These are phyloP conservation scores for Lactifluus piperatus DNA, from an alignment of 768 basidiomycete genomes.

Conservation along the genomic window DNA sequence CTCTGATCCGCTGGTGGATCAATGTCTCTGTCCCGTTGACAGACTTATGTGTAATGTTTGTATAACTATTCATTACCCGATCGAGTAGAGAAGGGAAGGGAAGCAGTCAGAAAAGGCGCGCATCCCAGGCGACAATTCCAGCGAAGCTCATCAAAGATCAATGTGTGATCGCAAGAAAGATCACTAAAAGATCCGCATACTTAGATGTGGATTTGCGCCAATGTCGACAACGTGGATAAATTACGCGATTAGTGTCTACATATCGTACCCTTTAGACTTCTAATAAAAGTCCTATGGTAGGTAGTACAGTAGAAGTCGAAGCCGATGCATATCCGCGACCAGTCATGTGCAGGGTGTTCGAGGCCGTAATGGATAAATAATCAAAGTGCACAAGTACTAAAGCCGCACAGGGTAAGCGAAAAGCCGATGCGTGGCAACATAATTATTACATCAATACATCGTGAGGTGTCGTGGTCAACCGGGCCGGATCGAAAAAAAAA, in stretches of 20 bases:
- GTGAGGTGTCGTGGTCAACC: neutral
- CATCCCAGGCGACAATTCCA: neutral
- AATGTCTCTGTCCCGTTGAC: neutral
- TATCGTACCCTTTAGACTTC: constrained; percentile 17
- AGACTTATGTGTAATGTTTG: neutral
- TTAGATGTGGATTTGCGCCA: constrained; percentile 15
- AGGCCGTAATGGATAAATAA: constrained; percentile 14
- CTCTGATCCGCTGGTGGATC: neutral
- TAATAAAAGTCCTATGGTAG: constrained; percentile 17
- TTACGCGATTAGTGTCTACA: constrained; percentile 19
- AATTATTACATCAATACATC: constrained; percentile 20
- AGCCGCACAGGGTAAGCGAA: neutral
- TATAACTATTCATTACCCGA: neutral
- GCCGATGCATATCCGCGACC: constrained; percentile 14
- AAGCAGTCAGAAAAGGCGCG: neutral
- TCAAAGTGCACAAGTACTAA: constrained; percentile 2
- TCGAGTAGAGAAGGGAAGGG: neutral
- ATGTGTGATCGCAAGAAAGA: neutral
- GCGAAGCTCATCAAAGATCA: constrained; percentile 14
- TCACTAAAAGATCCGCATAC: constrained; percentile 12
- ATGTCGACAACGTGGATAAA: constrained; percentile 17
- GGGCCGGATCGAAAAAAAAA: neutral
- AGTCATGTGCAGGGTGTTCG: constrained; percentile 1
- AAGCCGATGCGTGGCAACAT: constrained; percentile 1
- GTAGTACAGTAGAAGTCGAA: constrained; percentile 7